A percentile compares a stretch with the other conserved stretches of the same genome.
These are phyloP conservation scores for Eustoma russellianum DNA, from an alignment of 257 asterid genomes.

Conservation along the genomic window DNA sequence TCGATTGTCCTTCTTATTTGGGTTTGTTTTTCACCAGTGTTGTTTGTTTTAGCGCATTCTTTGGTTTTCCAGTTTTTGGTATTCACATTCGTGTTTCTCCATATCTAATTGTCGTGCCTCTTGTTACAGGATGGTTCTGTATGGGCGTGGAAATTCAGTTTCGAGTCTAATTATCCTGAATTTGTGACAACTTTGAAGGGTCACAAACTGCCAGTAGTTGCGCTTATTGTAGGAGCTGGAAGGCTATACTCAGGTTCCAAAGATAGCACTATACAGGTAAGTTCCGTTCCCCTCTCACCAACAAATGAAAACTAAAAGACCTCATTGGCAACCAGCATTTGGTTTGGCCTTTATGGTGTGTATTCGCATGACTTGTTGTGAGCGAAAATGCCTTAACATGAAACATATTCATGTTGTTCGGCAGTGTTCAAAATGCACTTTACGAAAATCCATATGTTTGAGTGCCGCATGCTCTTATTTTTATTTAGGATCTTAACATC, in stretches of 20 bases:
- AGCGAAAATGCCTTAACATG: no score
- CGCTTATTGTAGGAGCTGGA: constrained; percentile 37
- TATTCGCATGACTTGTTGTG: no score
- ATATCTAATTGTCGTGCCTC: background rate
- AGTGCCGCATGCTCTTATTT: no score
- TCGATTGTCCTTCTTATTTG: background rate
- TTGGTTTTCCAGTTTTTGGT: background rate
- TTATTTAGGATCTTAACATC: no score
- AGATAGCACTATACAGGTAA: constrained; percentile 44
- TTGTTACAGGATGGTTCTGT: constrained; percentile 49
- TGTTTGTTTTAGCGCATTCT: no score
- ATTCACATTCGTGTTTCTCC: background rate
- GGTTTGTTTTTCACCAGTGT: background rate
- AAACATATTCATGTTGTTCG: no score
- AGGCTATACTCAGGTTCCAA: constrained; percentile 49
- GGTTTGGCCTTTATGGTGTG: no score
- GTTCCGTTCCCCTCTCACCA: background rate
- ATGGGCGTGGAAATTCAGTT: constrained; percentile 38
- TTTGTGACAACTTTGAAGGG: constrained; percentile 28
- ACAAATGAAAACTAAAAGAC: no score
- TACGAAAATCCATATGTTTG: no score
- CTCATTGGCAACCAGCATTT: no score
- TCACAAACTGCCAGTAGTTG: constrained; percentile 30
- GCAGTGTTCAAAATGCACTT: no score
- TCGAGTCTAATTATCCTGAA: constrained; percentile 19